These are phyloP conservation scores for Larix sibirica DNA, from an alignment of 83 land plant genomes.

Conservation along the genomic window DNA sequence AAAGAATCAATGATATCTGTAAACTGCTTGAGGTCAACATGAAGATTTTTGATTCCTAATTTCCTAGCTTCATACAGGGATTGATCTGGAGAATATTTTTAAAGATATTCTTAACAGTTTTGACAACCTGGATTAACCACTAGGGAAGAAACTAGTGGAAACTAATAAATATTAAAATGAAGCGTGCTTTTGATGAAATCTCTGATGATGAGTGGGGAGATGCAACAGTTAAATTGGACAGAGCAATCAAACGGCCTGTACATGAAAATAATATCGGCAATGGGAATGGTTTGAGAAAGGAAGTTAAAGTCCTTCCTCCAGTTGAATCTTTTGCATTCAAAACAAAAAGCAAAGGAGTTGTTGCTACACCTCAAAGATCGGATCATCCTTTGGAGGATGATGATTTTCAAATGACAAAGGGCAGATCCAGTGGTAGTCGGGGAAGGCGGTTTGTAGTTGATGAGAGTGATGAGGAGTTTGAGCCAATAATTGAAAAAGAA, in stretches of 20 bases:
- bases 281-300: slow-evolving; percentile 9
- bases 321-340: slow-evolving; percentile 71
- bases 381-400: slow-evolving; percentile 28
- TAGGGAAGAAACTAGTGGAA: slow-evolving; percentile 16
- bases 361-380: slow-evolving; percentile 14
- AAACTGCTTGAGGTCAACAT: not conserved
- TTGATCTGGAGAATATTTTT: not conserved
- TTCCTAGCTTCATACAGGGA: slow-evolving; percentile 1
- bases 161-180: slow-evolving; percentile 11
- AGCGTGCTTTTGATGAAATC: slow-evolving; percentile 51
- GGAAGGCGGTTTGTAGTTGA: slow-evolving; percentile 50
- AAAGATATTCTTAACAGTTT: not conserved
- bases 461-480: slow-evolving; percentile 36
- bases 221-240: slow-evolving; percentile 57
- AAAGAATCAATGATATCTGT: not conserved
- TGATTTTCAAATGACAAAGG: slow-evolving; percentile 25
- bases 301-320: slow-evolving; percentile 40
- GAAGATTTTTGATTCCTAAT: not conserved
- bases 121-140: slow-evolving; percentile 8
- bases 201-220: slow-evolving; percentile 75
- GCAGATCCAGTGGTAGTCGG: slow-evolving; percentile 16
- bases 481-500: slow-evolving; percentile 21
- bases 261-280: slow-evolving; percentile 7
- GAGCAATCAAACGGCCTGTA: slow-evolving; percentile 35
- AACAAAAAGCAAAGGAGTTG: slow-evolving; percentile 11